A percentile compares a stretch with the other conserved stretches of the same genome.
These are phyloP conservation scores for Aspergillus japonicus DNA, from an alignment of 2,329 filamentous ascomycete genomes.

Conservation along the genomic window DNA sequence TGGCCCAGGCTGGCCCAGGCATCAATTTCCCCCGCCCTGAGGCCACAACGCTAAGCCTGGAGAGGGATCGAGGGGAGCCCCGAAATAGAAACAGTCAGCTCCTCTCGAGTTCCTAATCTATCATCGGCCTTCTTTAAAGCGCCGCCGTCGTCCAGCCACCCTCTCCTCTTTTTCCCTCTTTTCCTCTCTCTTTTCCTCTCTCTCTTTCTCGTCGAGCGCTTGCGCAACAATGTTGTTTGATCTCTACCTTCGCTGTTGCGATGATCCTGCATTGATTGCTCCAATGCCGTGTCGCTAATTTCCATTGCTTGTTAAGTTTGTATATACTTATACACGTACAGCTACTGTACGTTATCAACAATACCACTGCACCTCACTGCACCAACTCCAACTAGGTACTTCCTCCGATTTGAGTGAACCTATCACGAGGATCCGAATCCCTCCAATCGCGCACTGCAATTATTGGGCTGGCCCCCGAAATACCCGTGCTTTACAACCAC, in stretches of 20 bases:
- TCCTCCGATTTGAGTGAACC: not conserved
- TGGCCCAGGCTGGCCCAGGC: conserved; percentile 10
- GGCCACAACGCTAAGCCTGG: conserved; percentile 24
- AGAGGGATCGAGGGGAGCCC: conserved; percentile 24
- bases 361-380: too few relatives aligned
- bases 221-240: conserved; percentile 16
- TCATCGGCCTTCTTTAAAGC: conserved; percentile 22
- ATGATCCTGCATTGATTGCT: conserved; percentile 7
- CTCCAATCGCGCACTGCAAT: conserved; percentile 13
- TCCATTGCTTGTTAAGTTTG: not conserved
- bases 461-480: conserved; percentile 21
- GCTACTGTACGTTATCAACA: not conserved
- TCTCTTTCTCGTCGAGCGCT: conserved; percentile 11
- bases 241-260: conserved; percentile 1
- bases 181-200: conserved; percentile 9
- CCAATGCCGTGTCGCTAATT: conserved; percentile 9
- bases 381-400: not conserved
- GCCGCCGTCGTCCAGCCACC: conserved; percentile 24
- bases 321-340: not conserved
- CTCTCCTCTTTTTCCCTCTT: conserved; percentile 15
- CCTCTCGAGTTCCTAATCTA: conserved; percentile 12
- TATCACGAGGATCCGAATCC: conserved; percentile 1
- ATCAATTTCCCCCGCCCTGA: conserved; percentile 29
- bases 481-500: conserved; percentile 2
- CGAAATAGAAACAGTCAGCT: conserved; percentile 37